Conservation (phyloP, 176 grass and related monocot genomes). For the Triticum timopheevii region DNA sequence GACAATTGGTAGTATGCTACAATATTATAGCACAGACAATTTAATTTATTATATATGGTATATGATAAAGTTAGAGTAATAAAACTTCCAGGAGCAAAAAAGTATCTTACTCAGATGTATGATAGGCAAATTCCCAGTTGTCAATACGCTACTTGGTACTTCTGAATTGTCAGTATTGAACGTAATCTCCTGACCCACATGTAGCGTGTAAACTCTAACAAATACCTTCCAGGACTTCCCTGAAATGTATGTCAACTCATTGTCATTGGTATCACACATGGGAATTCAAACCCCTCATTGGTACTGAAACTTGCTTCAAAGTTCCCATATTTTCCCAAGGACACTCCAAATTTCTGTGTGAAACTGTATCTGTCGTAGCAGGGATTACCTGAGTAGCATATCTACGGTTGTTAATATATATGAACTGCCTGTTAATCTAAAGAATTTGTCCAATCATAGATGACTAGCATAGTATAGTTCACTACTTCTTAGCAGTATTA, state of each 20-base stretch:
- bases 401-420: neutral
- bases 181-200: neutral
- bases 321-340: neutral
- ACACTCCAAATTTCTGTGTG: neutral
- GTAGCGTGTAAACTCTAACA: neutral
- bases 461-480: too few relatives aligned
- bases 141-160: neutral
- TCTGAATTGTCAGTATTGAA: neutral
- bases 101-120: neutral
- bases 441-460: neutral
- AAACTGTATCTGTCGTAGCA: neutral
- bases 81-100: neutral
- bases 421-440: neutral
- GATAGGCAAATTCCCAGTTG: neutral
- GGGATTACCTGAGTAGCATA: too few relatives aligned
- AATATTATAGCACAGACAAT: neutral
- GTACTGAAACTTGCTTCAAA: neutral
- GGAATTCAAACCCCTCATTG: too few relatives aligned
- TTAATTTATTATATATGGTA: neutral
- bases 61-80: neutral
- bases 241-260: neutral
- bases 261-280: neutral
- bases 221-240: neutral
- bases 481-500: too few relatives aligned
- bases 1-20: too few relatives aligned